A percentile compares a stretch with the other conserved stretches of the same genome.
These are phyloP conservation scores for Tylopilus rubrobrunneus DNA, from an alignment of 768 basidiomycete genomes.

Conservation along the genomic window DNA sequence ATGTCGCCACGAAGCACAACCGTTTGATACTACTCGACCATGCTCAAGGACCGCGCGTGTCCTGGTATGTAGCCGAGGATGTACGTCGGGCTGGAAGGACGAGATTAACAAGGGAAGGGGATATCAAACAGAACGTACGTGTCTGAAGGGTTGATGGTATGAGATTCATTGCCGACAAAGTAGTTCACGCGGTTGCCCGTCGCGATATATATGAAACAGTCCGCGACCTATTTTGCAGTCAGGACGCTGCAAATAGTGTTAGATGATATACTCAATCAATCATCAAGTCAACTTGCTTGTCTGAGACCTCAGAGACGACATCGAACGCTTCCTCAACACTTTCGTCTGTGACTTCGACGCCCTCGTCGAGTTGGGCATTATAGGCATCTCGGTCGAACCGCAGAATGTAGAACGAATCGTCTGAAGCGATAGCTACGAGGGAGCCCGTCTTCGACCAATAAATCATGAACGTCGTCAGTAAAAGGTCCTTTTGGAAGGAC, in stretches of 20 bases:
- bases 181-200: constrained; percentile 86
- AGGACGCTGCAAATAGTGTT: constrained; percentile 54
- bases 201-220: constrained; percentile 97
- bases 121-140: constrained; percentile 61
- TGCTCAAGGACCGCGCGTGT: constrained; percentile 76
- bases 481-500: background rate
- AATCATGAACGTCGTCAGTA: constrained; percentile 44
- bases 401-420: constrained; percentile 91
- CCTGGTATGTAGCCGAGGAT: constrained; percentile 92
- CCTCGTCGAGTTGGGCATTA: constrained; percentile 70
- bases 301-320: constrained; percentile 82
- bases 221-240: constrained; percentile 98
- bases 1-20: constrained; percentile 89
- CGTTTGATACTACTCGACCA: constrained; percentile 97
- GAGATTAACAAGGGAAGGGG: background rate
- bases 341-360: constrained; percentile 74
- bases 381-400: constrained; percentile 91
- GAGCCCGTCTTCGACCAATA: constrained; percentile 90
- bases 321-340: constrained; percentile 97
- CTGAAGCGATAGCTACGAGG: constrained; percentile 81
- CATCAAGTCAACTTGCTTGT: constrained; percentile 50
- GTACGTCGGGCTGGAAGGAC: constrained; percentile 63
- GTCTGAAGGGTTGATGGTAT: constrained; percentile 94
- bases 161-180: constrained; percentile 89
- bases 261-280: background rate